Conservation (phyloP, 495 filamentous ascomycete species). For the Astrocystis sublimbata region DNA sequence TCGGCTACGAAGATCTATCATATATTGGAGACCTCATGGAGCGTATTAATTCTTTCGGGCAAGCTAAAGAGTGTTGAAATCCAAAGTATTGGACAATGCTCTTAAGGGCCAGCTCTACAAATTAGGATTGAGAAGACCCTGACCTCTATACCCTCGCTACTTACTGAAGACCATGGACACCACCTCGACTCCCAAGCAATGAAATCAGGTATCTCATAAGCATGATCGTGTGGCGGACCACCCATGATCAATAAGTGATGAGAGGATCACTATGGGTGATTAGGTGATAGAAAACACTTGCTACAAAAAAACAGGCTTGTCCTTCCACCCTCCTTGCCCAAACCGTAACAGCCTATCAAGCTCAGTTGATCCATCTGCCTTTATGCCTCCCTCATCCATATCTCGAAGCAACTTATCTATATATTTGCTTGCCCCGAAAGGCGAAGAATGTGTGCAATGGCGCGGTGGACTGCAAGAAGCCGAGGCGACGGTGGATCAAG, state of each 20-base stretch:
- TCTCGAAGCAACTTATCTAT: conserved; percentile 33
- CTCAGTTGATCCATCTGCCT: conserved; percentile 31
- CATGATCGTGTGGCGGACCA: too few species aligned
- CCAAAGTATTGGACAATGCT: background rate
- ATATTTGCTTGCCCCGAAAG: conserved; percentile 36
- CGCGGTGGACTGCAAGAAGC: conserved; percentile 34
- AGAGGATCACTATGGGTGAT: too few species aligned
- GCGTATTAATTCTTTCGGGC: conserved; percentile 1
- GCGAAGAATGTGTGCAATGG: conserved; percentile 40
- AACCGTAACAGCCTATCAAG: conserved; percentile 19
- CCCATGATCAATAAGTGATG: too few species aligned
- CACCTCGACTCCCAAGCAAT: background rate
- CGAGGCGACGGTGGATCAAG: conserved; percentile 36
- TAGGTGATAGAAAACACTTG: conserved; percentile 2
- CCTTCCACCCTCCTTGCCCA: conserved; percentile 21
- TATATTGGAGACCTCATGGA: background rate
- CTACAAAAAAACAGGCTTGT: background rate
- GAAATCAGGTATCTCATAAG: conserved; percentile 4
- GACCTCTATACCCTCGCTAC: background rate
- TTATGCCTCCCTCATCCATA: conserved; percentile 29
- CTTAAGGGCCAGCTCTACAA: background rate
- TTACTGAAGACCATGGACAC: background rate
- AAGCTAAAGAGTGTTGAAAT: conserved; percentile 2
- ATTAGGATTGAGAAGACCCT: background rate
- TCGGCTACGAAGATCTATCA: too few species aligned